phyloP scores from a whole-genome alignment of 2,329 filamentous ascomycete species.

The Cladosporium austrohemisphaericum region DNA sequence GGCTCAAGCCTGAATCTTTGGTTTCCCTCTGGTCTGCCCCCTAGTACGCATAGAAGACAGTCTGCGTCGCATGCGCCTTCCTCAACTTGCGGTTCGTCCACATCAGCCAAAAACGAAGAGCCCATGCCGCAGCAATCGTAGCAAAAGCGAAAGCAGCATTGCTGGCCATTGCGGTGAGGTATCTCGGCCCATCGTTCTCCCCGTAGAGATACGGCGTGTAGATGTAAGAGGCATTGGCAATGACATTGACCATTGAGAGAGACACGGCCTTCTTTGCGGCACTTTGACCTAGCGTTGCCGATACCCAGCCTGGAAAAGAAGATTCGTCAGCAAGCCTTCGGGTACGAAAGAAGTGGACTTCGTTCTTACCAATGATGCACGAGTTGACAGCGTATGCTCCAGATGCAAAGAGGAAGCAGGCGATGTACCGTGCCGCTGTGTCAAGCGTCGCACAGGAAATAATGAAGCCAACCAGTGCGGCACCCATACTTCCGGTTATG shows the following conservation, averaged over 20 bases:
- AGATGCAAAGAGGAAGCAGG: conserved; percentile 33
- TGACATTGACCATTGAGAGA: conserved; percentile 48
- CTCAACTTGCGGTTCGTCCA: no score
- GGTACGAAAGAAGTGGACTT: neutral
- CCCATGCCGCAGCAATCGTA: no score
- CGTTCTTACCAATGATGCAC: conserved; percentile 24
- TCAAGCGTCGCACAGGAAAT: neutral
- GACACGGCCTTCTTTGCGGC: conserved; percentile 38
- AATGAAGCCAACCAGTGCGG: neutral
- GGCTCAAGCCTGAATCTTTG: no score
- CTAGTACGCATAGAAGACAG: no score
- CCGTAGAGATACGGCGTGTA: no score
- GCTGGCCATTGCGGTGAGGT: no score
- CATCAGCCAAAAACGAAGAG: no score
- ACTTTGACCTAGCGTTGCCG: conserved; percentile 33
- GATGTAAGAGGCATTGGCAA: conserved; percentile 46
- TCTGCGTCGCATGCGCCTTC: no score
- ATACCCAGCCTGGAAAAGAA: conserved; percentile 30
- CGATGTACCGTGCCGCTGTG: conserved; percentile 21
- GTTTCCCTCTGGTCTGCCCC: no score
- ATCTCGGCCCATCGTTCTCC: no score
- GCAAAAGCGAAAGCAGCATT: no score
- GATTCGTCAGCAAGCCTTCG: neutral
- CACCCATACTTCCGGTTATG: neutral
- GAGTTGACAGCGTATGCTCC: conserved; percentile 36